These are phyloP conservation scores for Arachnomyces sp. DNA, from an alignment of 2,329 filamentous ascomycete genomes.

Conservation along the genomic window DNA sequence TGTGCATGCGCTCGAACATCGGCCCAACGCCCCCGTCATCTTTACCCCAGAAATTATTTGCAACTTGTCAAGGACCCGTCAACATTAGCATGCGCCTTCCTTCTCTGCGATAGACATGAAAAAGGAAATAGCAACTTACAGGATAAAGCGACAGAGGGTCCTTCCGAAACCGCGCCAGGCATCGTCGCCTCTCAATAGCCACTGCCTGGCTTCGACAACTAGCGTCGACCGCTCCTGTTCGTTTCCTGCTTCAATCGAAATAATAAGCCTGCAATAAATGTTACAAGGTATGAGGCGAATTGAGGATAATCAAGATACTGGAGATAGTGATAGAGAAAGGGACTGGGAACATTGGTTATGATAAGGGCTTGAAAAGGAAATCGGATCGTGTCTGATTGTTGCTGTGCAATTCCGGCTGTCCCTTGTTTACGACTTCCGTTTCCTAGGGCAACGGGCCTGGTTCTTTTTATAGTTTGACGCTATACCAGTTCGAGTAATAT, in stretches of 20 bases:
- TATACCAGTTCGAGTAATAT: no score
- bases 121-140: constrained; percentile 41
- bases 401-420: no score
- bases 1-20: constrained; percentile 87
- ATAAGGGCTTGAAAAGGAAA: no score
- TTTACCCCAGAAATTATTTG: constrained; percentile 99
- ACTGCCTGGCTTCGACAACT: not conserved
- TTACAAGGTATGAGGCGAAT: no score
- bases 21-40: constrained; percentile 93
- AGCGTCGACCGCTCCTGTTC: not conserved
- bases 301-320: no score
- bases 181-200: constrained; percentile 32
- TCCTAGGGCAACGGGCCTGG: no score
- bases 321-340: no score
- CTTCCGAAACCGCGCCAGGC: constrained; percentile 55
- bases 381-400: no score
- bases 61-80: constrained; percentile 47
- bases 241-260: not conserved
- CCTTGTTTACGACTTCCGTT: no score
- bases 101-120: constrained; percentile 4
- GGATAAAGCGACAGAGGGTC: constrained; percentile 59
- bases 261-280: not conserved
- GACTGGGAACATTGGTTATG: no score
- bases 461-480: no score
- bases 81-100: not conserved